Percentiles rank a stretch among this genome's conserved stretches.
These are phyloP conservation scores for Apiosordaria backusii DNA, from an alignment of 495 filamentous ascomycete species.

Conservation along the genomic window DNA sequence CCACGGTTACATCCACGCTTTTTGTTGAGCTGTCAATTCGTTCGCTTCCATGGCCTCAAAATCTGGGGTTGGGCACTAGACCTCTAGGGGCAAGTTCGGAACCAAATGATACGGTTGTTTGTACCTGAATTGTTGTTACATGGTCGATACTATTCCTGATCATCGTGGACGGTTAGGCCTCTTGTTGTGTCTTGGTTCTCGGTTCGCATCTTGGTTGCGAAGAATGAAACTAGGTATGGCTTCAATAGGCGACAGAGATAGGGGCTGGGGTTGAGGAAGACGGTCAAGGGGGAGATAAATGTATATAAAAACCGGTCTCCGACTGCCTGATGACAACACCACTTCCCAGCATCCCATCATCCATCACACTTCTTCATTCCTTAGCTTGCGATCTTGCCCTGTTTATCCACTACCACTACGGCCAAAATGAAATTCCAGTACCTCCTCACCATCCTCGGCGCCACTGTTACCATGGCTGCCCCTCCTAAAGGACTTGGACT, in stretches of 20 bases:
- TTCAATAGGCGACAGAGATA: not conserved
- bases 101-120: not conserved
- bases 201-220: not conserved
- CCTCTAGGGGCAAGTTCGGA: not conserved
- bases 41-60: not conserved
- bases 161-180: not conserved
- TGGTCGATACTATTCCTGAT: not conserved
- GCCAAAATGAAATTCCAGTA: not conserved
- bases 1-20: not conserved
- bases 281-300: not conserved
- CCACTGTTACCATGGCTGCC: not conserved
- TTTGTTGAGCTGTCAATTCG: constrained; percentile 5
- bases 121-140: not conserved
- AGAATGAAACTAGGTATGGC: not conserved
- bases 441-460: not conserved
- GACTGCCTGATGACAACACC: not conserved
- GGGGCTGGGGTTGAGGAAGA: not conserved
- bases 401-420: not conserved
- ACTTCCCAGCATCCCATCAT: not conserved
- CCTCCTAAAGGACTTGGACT: not conserved
- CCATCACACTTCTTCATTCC: not conserved
- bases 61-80: not conserved
- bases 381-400: not conserved
- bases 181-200: not conserved
- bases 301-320: not conserved